These are phyloP conservation scores for Geoglossum glabrum DNA, from an alignment of 495 filamentous ascomycete species.

Conservation along the genomic window DNA sequence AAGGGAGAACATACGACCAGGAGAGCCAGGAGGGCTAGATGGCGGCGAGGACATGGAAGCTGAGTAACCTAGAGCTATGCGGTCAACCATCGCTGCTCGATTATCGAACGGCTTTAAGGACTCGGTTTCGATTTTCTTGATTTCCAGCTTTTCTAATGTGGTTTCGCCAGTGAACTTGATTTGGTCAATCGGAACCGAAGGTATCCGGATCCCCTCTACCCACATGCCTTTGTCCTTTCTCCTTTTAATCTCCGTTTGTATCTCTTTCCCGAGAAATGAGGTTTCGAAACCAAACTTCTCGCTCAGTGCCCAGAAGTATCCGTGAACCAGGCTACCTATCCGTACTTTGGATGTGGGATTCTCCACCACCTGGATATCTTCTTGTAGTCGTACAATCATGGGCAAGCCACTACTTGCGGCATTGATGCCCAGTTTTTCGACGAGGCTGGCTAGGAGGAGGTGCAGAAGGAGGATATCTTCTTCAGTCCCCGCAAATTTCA, in stretches of 20 bases:
- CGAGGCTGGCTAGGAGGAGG: slow-evolving; percentile 47
- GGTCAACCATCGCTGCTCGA: slow-evolving; percentile 42
- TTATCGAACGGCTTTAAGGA: slow-evolving; percentile 46
- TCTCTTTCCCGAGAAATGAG: slow-evolving; percentile 39
- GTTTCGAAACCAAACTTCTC: slow-evolving; percentile 61
- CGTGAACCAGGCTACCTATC: slow-evolving; percentile 65
- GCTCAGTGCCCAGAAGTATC: slow-evolving; percentile 62
- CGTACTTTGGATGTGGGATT: slow-evolving; percentile 45
- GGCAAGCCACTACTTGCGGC: slow-evolving; percentile 58
- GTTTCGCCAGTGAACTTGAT: slow-evolving; percentile 13
- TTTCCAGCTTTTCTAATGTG: slow-evolving; percentile 19
- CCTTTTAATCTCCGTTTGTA: slow-evolving; percentile 55
- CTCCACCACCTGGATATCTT: slow-evolving; percentile 50
- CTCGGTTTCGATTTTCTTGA: slow-evolving; percentile 33
- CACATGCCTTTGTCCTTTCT: slow-evolving; percentile 53
- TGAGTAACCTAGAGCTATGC: slow-evolving; percentile 49
- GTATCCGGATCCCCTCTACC: slow-evolving; percentile 41
- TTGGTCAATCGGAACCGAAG: slow-evolving; percentile 29
- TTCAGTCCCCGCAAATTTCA: slow-evolving; percentile 47
- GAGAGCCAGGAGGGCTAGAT: slow-evolving; percentile 48
- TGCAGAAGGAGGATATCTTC: slow-evolving; percentile 57
- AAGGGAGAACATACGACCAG: slow-evolving; percentile 38
- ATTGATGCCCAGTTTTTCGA: slow-evolving; percentile 66
- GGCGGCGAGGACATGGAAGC: slow-evolving; percentile 35
- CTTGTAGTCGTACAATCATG: slow-evolving; percentile 74